Evolutionary conservation across 106 monocot genomes (phyloP).

Genomic region (Allium sativum): DNA sequence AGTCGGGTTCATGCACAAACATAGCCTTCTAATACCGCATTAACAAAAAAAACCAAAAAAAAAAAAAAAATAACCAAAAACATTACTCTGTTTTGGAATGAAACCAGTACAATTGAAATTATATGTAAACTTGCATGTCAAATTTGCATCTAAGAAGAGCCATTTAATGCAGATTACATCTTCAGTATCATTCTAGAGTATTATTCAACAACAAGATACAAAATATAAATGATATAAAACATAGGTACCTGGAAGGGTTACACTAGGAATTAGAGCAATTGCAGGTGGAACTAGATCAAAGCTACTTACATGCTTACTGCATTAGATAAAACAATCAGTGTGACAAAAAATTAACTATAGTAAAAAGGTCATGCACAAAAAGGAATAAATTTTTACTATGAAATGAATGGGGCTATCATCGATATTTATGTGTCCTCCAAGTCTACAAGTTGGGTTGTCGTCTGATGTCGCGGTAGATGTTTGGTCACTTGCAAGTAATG

Average conservation of each 20-base stretch:
- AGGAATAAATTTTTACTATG: too few relatives aligned
- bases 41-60: slow-evolving; percentile 39
- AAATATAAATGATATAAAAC: slow-evolving; percentile 1
- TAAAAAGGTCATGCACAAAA: too few relatives aligned
- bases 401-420: too few relatives aligned
- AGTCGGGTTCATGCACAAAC: slow-evolving; percentile 18
- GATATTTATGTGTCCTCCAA: too few relatives aligned
- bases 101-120: background rate
- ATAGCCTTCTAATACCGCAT: slow-evolving; percentile 27
- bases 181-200: slow-evolving; percentile 1
- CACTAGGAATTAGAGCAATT: slow-evolving; percentile 7
- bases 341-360: background rate
- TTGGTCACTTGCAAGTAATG: too few relatives aligned
- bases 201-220: background rate
- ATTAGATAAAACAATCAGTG: background rate
- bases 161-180: background rate
- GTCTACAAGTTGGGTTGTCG: too few relatives aligned
- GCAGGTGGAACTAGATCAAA: slow-evolving; percentile 37
- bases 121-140: slow-evolving; percentile 2
- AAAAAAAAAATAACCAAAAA: slow-evolving; percentile 31
- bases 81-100: slow-evolving; percentile 23
- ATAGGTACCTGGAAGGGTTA: slow-evolving; percentile 12
- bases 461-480: too few relatives aligned
- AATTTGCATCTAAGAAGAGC: slow-evolving; percentile 2
- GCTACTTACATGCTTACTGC: slow-evolving; percentile 28